These are phyloP conservation scores for Xylariaceae sp. DNA, from an alignment of 2,329 filamentous ascomycete species.

Conservation along the genomic window DNA sequence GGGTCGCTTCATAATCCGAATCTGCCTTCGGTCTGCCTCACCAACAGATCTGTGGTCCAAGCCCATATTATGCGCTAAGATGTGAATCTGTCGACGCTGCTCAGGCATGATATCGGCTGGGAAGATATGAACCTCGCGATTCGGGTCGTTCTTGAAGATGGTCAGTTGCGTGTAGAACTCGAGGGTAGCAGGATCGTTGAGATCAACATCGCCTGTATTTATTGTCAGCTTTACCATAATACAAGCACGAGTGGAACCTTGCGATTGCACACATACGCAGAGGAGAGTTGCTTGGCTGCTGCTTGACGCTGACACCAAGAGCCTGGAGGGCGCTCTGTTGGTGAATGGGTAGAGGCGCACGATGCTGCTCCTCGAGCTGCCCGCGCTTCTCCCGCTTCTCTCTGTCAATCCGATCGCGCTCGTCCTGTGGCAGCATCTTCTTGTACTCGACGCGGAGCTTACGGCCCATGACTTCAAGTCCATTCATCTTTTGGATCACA, in stretches of 20 bases:
- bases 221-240: conserved; percentile 13
- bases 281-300: conserved; percentile 49
- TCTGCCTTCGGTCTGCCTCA: conserved; percentile 77
- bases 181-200: conserved; percentile 85
- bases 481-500: conserved; percentile 92
- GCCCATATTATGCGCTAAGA: conserved; percentile 90
- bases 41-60: conserved; percentile 88
- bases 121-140: conserved; percentile 78
- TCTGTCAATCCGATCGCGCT: conserved; percentile 90
- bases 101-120: conserved; percentile 72
- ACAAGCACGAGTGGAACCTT: background rate
- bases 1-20: conserved; percentile 75
- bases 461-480: conserved; percentile 88
- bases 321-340: conserved; percentile 84
- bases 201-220: conserved; percentile 61
- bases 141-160: conserved; percentile 76
- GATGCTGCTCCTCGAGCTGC: conserved; percentile 94
- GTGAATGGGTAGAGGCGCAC: conserved; percentile 63
- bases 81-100: conserved; percentile 86
- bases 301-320: conserved; percentile 59
- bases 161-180: conserved; percentile 86
- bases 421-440: conserved; percentile 95
- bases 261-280: conserved; percentile 36
- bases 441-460: conserved; percentile 98
- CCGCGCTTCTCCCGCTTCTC: conserved; percentile 95